phyloP scores from a whole-genome alignment of 495 filamentous ascomycete species.

The Neurospora sp. region DNA sequence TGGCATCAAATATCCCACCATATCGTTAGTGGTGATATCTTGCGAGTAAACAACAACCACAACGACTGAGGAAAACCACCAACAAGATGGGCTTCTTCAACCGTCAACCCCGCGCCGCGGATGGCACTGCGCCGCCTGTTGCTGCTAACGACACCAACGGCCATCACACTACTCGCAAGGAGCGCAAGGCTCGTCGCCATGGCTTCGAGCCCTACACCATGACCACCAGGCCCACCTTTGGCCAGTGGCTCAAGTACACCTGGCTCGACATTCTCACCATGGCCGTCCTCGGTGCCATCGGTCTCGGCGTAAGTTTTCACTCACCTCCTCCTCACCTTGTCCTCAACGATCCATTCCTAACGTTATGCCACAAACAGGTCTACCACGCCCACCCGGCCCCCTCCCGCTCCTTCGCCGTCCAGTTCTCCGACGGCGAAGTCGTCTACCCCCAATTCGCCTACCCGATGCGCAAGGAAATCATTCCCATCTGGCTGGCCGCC shows the following conservation, averaged over 20 bases:
- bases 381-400: conserved; percentile 48
- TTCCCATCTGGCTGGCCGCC: conserved; percentile 51
- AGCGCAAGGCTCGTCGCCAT: conserved; percentile 1
- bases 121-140: neutral
- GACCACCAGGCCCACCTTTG: conserved; percentile 36
- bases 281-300: conserved; percentile 44
- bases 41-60: neutral
- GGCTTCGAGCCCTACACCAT: conserved; percentile 22
- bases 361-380: conserved; percentile 25
- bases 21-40: neutral
- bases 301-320: conserved; percentile 41
- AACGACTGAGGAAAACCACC: neutral
- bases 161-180: conserved; percentile 6
- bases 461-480: conserved; percentile 50
- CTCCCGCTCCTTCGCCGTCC: conserved; percentile 47
- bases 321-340: neutral
- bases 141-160: conserved; percentile 1
- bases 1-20: too few species aligned
- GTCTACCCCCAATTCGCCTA: conserved; percentile 54
- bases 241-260: conserved; percentile 46
- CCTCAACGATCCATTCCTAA: conserved; percentile 1
- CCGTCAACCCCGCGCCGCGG: neutral
- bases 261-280: conserved; percentile 52
- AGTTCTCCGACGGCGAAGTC: conserved; percentile 47
- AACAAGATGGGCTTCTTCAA: conserved; percentile 9